Percentiles rank a stretch among this genome's conserved stretches.
phyloP scores from a whole-genome alignment of 2,329 filamentous ascomycete species.

The Colletotrichum brevisporum region DNA sequence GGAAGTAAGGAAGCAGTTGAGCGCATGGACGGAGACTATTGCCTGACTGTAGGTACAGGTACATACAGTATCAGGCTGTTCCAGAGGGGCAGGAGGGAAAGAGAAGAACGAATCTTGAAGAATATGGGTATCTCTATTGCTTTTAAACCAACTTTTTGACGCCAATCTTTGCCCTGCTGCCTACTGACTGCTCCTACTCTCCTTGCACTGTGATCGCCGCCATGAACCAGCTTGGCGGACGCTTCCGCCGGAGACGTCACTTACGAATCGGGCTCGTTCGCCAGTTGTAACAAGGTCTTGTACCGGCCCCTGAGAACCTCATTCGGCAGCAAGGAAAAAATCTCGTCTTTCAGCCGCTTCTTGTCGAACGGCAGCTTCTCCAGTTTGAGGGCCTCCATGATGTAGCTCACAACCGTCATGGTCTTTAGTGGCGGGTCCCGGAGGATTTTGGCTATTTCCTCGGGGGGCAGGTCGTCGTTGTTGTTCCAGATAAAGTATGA shows the following conservation, averaged over 20 bases:
- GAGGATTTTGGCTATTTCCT: slow-evolving; percentile 67
- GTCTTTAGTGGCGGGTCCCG: slow-evolving; percentile 71
- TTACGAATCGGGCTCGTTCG: not conserved
- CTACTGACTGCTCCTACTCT: not conserved
- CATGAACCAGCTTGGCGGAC: not conserved
- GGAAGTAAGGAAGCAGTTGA: no score
- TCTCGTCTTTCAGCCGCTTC: slow-evolving; percentile 59
- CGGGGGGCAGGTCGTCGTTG: slow-evolving; percentile 63
- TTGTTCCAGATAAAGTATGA: slow-evolving; percentile 76
- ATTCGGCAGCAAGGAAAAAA: slow-evolving; percentile 55
- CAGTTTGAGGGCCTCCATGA: slow-evolving; percentile 67
- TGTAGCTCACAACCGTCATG: slow-evolving; percentile 70
- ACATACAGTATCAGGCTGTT: no score
- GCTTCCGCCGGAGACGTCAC: not conserved
- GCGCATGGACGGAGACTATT: no score
- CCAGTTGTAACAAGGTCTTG: slow-evolving; percentile 44
- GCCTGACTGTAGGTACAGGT: no score
- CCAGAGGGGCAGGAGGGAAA: no score
- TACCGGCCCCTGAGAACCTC: slow-evolving; percentile 45
- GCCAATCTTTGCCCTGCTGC: no score
- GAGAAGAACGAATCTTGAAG: no score
- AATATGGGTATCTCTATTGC: no score
- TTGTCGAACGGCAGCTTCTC: slow-evolving; percentile 67
- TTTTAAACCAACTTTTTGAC: no score
- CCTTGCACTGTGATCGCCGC: not conserved